Evolutionary conservation across 768 basidiomycete species (phyloP), one percentile per base, ranked within the genome.

Genomic region (Gautieria morchelliformis): DNA sequence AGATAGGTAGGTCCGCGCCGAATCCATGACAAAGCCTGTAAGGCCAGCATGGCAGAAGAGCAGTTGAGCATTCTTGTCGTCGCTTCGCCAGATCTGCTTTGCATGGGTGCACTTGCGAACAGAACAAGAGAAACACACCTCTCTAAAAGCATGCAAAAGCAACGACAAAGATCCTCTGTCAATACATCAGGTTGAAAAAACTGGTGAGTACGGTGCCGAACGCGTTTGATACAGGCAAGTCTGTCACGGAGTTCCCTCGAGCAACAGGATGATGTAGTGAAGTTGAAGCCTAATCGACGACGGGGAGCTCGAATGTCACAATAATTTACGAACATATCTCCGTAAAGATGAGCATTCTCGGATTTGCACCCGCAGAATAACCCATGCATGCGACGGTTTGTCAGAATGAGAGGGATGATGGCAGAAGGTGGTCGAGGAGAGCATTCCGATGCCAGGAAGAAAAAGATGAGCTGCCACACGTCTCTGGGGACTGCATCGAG

Each of bases 341-440:
- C 20, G 19, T 53, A 53, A 20, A 53, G 22, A 40, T 53, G 52
- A 39, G 52, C 52, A 20, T 53, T 53, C 14, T 53, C 35, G 33
- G 3, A 12, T 9, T 39, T 53, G 32, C 52, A 53, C 14, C n/a
- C 40, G 19, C 52, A 53, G 10, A 53, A 20, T 7, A 53, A 5
- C 14, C 30, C 30, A 20, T 53, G 52, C 33, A 53, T 39, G 14
- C 20, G 24, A 1, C 52, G 32, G 33, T 40, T 27, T n/a, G 35
- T 39, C 24, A 53, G 35, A 17, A 39, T 53, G 30, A 53, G 19
- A 11, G 52, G 52, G 2, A 53, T 33, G 11, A 39, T 53, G 17
- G 1, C 33, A 42, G 24, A 30, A 33, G 52, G 27, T 10, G 27
- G 52, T 12, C 50, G 5, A 30, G 22, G 35, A n/a, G 33, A 39